Conservation (phyloP, 2,329 filamentous ascomycete genomes). For the Xylariaceae sp. region DNA sequence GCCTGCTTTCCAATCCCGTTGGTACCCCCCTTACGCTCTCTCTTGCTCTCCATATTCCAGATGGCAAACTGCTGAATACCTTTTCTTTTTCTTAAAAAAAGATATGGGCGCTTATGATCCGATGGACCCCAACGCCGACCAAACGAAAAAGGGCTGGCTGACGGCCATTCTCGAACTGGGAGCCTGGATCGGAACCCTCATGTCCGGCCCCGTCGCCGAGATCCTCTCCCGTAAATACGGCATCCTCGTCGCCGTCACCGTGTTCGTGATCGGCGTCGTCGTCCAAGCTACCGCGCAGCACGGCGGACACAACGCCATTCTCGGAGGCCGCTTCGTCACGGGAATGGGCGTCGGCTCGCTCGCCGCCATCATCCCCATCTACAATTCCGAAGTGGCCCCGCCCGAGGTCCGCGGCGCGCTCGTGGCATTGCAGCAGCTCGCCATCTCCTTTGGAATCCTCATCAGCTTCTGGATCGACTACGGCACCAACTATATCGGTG, state of each 20-base stretch:
- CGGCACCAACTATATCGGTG: slow-evolving; percentile 63
- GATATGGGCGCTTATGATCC: slow-evolving; percentile 53
- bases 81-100: slow-evolving; percentile 19
- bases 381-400: slow-evolving; percentile 43
- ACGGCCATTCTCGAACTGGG: slow-evolving; percentile 68
- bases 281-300: slow-evolving; percentile 58
- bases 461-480: slow-evolving; percentile 59
- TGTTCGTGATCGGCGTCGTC: slow-evolving; percentile 67
- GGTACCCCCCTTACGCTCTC: slow-evolving; percentile 22
- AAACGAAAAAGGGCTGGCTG: slow-evolving; percentile 54
- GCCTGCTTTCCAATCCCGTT: slow-evolving; percentile 47
- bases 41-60: neutral
- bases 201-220: slow-evolving; percentile 68
- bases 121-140: slow-evolving; percentile 38
- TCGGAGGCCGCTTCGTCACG: slow-evolving; percentile 68
- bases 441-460: slow-evolving; percentile 58
- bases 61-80: neutral
- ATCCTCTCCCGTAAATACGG: slow-evolving; percentile 62
- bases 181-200: slow-evolving; percentile 68
- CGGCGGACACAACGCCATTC: slow-evolving; percentile 53
- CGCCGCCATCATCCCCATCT: slow-evolving; percentile 60
- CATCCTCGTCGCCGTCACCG: slow-evolving; percentile 57
- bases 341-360: slow-evolving; percentile 65
- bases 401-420: slow-evolving; percentile 39
- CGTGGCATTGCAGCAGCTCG: slow-evolving; percentile 46